phyloP scores from a whole-genome alignment of 2,329 filamentous ascomycete species.

The Leptographium lundbergii region DNA sequence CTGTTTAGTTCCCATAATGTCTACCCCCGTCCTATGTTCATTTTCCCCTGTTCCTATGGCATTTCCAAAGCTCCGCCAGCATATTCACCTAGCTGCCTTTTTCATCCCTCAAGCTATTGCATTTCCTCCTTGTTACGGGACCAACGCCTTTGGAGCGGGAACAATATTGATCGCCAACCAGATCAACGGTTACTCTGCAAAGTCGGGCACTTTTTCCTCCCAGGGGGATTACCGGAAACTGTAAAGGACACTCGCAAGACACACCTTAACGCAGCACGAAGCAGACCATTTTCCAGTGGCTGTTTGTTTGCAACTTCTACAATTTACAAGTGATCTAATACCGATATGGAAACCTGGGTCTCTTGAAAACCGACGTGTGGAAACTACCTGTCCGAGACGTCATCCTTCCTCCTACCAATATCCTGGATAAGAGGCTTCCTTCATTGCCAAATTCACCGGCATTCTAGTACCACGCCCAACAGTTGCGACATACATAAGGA shows the following conservation, averaged over 20 bases:
- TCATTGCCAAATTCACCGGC: not conserved
- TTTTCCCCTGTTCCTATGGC: not conserved
- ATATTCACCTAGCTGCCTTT: not conserved
- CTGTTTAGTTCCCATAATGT: constrained; percentile 9
- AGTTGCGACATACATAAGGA: not conserved
- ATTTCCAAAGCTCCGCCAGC: not conserved
- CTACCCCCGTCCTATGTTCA: constrained; percentile 8
- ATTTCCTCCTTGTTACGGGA: not conserved
- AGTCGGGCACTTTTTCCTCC: not conserved
- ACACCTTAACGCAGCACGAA: no score
- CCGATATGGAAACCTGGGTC: not conserved
- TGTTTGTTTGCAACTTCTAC: no score
- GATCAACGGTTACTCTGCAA: not conserved
- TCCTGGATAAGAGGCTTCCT: not conserved
- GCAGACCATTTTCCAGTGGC: no score
- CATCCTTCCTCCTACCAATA: no score
- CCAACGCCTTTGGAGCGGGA: not conserved
- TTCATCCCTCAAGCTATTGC: not conserved
- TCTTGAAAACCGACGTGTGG: not conserved
- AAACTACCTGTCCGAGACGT: not conserved
- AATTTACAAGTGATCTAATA: no score
- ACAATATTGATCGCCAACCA: not conserved
- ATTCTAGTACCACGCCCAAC: not conserved
- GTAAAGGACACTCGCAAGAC: not conserved
- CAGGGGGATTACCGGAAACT: not conserved